phyloP scores from a whole-genome alignment of 345 rosid genomes.

The Salix caprea region DNA sequence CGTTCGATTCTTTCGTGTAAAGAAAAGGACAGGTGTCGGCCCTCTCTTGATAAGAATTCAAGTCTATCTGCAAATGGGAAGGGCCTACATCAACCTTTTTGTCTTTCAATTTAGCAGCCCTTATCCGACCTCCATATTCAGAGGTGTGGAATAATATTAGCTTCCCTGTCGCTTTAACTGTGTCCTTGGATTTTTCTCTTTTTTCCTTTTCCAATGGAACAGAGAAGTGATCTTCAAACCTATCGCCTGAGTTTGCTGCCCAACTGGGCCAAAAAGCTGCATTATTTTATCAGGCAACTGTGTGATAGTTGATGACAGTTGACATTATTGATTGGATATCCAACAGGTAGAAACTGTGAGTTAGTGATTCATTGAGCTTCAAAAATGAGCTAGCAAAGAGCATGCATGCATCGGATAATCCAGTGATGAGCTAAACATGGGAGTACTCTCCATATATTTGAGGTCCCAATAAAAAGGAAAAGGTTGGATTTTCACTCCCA shows the following conservation, averaged over 20 bases:
- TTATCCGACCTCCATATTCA: background rate
- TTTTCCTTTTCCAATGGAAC: background rate
- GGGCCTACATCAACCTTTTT: constrained; percentile 20
- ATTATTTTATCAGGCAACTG: background rate
- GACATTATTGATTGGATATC: background rate
- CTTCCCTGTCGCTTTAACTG: constrained; percentile 1
- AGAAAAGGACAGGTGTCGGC: constrained; percentile 22
- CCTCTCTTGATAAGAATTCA: constrained; percentile 20
- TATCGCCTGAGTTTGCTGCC: background rate
- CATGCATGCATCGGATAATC: background rate
- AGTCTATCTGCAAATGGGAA: constrained; percentile 15
- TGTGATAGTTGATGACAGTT: background rate
- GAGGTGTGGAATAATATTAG: background rate
- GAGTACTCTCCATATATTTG: background rate
- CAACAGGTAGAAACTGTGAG: too few species aligned
- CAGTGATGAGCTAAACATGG: background rate
- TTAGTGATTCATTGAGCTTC: background rate
- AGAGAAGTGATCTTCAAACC: constrained; percentile 5
- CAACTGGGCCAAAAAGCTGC: background rate
- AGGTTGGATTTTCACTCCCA: constrained; percentile 31
- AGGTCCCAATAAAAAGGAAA: constrained; percentile 1
- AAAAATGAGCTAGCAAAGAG: background rate
- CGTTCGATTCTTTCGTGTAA: constrained; percentile 5
- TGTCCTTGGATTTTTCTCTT: background rate
- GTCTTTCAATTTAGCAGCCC: background rate